A percentile compares a stretch with the other conserved stretches of the same genome.
These are phyloP conservation scores for Acanthamoeba culbertsoni DNA, from an alignment of 208 protist species.

Conservation along the genomic window DNA sequence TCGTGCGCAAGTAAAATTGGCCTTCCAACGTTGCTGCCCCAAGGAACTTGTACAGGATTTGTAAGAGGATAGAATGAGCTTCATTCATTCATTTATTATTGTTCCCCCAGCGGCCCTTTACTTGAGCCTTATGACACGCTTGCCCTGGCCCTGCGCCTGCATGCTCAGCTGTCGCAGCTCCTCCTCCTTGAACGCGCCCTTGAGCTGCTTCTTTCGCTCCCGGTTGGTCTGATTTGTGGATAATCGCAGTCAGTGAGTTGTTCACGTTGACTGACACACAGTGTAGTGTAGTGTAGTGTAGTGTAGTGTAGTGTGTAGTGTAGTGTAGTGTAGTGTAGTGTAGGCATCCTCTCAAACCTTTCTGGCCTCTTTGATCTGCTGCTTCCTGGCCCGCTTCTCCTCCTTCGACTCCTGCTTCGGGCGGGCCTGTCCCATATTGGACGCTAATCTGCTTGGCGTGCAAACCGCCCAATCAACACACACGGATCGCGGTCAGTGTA, in stretches of 20 bases:
- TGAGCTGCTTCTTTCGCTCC: constrained; percentile 24
- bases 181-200: constrained; percentile 38
- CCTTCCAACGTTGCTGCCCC: too few species aligned
- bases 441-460: neutral
- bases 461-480: neutral
- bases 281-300: neutral
- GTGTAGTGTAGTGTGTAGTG: neutral
- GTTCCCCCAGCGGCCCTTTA: too few species aligned
- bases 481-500: neutral
- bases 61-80: too few species aligned
- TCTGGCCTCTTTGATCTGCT: constrained; percentile 1
- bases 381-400: constrained; percentile 18
- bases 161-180: constrained; percentile 18
- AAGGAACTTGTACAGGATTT: too few species aligned
- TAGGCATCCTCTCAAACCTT: too few species aligned
- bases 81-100: too few species aligned
- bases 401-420: constrained; percentile 10
- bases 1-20: constrained; percentile 27
- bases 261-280: neutral
- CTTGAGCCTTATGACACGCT: constrained; percentile 8
- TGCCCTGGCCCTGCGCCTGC: constrained; percentile 38
- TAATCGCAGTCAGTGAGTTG: neutral
- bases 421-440: neutral
- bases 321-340: neutral
- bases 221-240: neutral